Evolutionary conservation across 192 early-diverging fungal species (phyloP), one percentile per base, ranked within the genome.

Genomic region (Dissophora globulifera): DNA sequence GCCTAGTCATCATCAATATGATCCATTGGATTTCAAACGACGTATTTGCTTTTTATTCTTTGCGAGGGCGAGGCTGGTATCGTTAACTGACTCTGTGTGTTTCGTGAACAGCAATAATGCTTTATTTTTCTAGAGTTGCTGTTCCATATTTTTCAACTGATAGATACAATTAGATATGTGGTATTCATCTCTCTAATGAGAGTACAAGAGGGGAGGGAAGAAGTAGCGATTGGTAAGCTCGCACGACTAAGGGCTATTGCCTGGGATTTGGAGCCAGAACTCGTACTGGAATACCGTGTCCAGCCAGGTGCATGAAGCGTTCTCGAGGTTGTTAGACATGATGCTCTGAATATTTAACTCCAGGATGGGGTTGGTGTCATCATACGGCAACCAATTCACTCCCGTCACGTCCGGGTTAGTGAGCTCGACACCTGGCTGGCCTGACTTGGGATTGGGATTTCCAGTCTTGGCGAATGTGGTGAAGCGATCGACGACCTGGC

Each of bases 381-480:
- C 54, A 33, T 58, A 71, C 0, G 59, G 43, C 38, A 25, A 10
- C 69, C 60, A 63, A 3, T 56, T 31, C n/a, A 62, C 45, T 4
- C 46, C 38, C 27, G 43, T 45, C 2, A 71, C 60, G 43, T 71
- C 69, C 8, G 69, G 53, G 27, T 71, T 71, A n/a, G 52, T 50
- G 11, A 32, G 12, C 20, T 62, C 69, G 15, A 50, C 51, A 22
- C 59, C 69, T 8, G 4, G 19, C 19, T 35, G 50, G 33, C 47
- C 60, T 6, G 58, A 19, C 25, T 45, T 10, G 7, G 67, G 81
- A 30, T 82, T 79, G 0, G 81, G 81, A 20, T 82, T 64, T 4
- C 66, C 67, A 3, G 66, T 53, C 52, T 70, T 74, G 3, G 78
- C 81, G 60, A 82, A 82, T 0, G 64, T 48, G 6, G 79, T 67